Conservation (phyloP, 352 stramenopile species). For the Halophytophthora polymorphica region DNA sequence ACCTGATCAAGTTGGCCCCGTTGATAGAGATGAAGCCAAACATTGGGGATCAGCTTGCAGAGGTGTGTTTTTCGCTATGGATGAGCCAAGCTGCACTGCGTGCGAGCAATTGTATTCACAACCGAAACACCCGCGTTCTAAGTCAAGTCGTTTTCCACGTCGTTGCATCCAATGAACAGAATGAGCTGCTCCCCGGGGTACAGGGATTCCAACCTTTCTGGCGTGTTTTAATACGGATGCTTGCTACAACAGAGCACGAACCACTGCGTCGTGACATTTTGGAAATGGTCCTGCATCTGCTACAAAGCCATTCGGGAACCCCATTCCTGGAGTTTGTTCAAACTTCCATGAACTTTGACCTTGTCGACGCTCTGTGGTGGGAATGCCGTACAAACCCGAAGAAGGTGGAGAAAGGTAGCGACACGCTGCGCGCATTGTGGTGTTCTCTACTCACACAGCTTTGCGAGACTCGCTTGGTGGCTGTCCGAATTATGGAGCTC, state of each 20-base stretch:
- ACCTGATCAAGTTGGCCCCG: constrained; percentile 2
- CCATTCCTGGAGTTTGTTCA: constrained; percentile 4
- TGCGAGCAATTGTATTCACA: not conserved
- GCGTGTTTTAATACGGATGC: constrained; percentile 12
- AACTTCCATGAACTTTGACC: constrained; percentile 4
- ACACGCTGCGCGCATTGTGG: constrained; percentile 7
- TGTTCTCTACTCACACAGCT: constrained; percentile 13
- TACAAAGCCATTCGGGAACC: not conserved
- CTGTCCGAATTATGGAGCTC: constrained; percentile 11
- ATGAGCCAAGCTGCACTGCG: constrained; percentile 5
- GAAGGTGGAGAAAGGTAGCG: not conserved
- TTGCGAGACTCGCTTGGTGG: constrained; percentile 4
- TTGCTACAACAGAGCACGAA: not conserved
- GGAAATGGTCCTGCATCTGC: constrained; percentile 8
- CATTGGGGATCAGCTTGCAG: not conserved
- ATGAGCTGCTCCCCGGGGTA: not conserved
- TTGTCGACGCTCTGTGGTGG: constrained; percentile 17
- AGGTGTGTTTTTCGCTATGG: constrained; percentile 7
- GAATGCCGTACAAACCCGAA: not conserved
- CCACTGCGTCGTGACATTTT: not conserved
- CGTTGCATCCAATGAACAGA: not conserved
- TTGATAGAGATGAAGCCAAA: not conserved
- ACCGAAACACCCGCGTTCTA: not conserved
- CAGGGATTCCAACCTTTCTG: constrained; percentile 6
- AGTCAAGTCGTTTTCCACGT: constrained; percentile 1